These are phyloP conservation scores for Mycena latifolia DNA, from an alignment of 768 basidiomycete genomes.

Conservation along the genomic window DNA sequence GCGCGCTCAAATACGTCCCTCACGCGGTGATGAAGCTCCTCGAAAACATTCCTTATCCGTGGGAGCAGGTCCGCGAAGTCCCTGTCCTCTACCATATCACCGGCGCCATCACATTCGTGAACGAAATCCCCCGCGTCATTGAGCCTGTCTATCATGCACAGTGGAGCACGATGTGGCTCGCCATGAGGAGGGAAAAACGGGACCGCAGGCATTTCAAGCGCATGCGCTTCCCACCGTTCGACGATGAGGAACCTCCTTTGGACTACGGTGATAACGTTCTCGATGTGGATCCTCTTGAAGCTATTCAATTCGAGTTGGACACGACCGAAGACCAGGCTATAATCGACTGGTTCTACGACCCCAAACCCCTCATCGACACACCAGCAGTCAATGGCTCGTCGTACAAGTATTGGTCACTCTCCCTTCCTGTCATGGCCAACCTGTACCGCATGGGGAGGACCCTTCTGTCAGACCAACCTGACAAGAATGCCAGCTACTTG, in stretches of 20 bases:
- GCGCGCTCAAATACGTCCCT: constrained; percentile 97
- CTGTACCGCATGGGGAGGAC: constrained; percentile 96
- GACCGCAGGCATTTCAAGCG: constrained; percentile 99
- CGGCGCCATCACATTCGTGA: constrained; percentile 99
- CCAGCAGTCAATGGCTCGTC: constrained; percentile 92
- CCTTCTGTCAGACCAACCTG: constrained; percentile 92
- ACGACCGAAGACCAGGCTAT: constrained; percentile 92
- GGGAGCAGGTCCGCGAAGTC: constrained; percentile 99
- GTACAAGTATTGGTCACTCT: constrained; percentile 93
- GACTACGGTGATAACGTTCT: constrained; percentile 99
- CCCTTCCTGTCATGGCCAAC: constrained; percentile 96
- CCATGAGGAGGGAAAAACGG: constrained; percentile 98
- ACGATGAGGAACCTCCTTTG: constrained; percentile 98
- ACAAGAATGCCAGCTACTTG: constrained; percentile 91
- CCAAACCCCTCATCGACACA: constrained; percentile 93
- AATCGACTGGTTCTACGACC: constrained; percentile 98
- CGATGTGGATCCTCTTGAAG: constrained; percentile 97
- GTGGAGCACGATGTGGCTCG: constrained; percentile 99
- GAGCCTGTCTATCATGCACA: constrained; percentile 99
- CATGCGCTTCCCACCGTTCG: constrained; percentile 99
- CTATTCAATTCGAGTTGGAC: constrained; percentile 97
- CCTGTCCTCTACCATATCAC: constrained; percentile 99
- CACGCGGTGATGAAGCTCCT: constrained; percentile 99
- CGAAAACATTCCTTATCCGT: constrained; percentile 97
- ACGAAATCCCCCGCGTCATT: constrained; percentile 96